Conservation (phyloP, 306 rosid species). For the Chamaecrista fasciculata region DNA sequence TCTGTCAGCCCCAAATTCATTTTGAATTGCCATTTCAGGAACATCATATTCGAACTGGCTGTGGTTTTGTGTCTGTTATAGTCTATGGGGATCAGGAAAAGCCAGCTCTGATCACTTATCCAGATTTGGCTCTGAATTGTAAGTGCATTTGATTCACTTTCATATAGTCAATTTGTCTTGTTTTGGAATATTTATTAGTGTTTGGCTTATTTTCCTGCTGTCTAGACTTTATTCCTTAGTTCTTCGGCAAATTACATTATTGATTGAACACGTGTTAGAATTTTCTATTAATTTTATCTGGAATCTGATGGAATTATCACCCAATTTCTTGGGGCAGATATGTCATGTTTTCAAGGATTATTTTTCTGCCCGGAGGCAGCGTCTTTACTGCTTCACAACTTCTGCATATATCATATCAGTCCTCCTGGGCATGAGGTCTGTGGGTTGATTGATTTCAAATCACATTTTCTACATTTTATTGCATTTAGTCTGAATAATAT, state of each 20-base stretch:
- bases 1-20: constrained; percentile 11
- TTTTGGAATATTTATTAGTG: not conserved
- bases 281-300: not conserved
- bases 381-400: constrained; percentile 95
- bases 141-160: constrained; percentile 34
- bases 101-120: constrained; percentile 89
- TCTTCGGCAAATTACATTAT: not conserved
- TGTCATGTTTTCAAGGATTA: constrained; percentile 97
- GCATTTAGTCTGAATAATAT: constrained; percentile 35
- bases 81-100: constrained; percentile 86
- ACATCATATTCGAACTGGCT: constrained; percentile 68
- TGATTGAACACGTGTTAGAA: not conserved
- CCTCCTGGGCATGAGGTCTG: constrained; percentile 99
- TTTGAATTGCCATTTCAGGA: constrained; percentile 57
- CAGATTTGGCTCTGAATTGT: constrained; percentile 94
- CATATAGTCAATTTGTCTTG: constrained; percentile 1
- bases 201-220: not conserved
- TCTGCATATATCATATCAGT: constrained; percentile 90
- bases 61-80: constrained; percentile 85
- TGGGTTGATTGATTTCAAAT: constrained; percentile 38
- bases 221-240: not conserved
- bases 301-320: not conserved
- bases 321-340: constrained; percentile 52
- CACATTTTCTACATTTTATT: constrained; percentile 16
- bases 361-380: constrained; percentile 92